Conservation (phyloP, 352 stramenopile species). For the Globisporangium barbulae region DNA sequence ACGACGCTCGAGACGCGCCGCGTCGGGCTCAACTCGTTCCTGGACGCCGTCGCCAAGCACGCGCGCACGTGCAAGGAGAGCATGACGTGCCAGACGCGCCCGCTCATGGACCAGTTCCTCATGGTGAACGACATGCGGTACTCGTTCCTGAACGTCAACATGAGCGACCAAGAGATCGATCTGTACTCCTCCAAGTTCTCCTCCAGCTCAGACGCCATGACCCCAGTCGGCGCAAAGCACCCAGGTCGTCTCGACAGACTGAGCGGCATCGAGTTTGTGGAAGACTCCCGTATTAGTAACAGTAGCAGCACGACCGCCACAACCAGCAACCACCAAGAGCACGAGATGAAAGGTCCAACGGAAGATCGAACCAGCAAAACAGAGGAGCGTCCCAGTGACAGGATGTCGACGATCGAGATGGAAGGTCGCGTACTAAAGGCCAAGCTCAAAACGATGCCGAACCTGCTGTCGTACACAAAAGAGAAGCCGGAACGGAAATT, state of each 20-base stretch:
- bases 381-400: slow-evolving; percentile 9
- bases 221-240: slow-evolving; percentile 20
- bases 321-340: slow-evolving; percentile 15
- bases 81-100: slow-evolving; percentile 64
- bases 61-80: slow-evolving; percentile 71
- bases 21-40: slow-evolving; percentile 69
- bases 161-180: slow-evolving; percentile 56
- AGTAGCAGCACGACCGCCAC: slow-evolving; percentile 18
- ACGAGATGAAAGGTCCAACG: slow-evolving; percentile 14
- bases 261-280: slow-evolving; percentile 34
- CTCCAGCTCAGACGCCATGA: slow-evolving; percentile 23
- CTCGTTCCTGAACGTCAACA: slow-evolving; percentile 84
- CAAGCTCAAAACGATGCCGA: slow-evolving; percentile 43
- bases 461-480: slow-evolving; percentile 50
- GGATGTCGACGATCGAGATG: slow-evolving; percentile 14
- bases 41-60: slow-evolving; percentile 74
- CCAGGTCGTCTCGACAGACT: slow-evolving; percentile 31
- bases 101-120: slow-evolving; percentile 85
- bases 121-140: slow-evolving; percentile 89
- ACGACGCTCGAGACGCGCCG: slow-evolving; percentile 73
- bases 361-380: slow-evolving; percentile 12
- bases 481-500: slow-evolving; percentile 26
- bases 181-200: slow-evolving; percentile 36
- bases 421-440: slow-evolving; percentile 36
- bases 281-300: slow-evolving; percentile 28